Conservation (phyloP, 1,284 basidiomycete species). For the Rhodofomes roseus region DNA sequence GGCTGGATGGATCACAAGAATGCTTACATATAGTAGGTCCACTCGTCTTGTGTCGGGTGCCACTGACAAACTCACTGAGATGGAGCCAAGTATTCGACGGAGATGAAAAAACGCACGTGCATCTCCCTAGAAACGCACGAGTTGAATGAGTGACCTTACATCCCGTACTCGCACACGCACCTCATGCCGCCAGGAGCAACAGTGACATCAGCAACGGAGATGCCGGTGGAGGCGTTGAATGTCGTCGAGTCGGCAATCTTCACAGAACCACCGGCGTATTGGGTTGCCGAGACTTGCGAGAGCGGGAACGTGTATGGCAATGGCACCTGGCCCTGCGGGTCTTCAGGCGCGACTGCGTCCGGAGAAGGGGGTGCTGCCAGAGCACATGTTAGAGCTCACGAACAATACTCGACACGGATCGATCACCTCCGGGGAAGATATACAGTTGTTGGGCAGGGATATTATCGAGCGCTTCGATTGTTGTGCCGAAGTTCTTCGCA, state of each 20-base stretch:
- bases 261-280: conserved; percentile 54
- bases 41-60: conserved; percentile 72
- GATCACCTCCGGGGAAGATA: conserved; percentile 59
- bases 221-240: conserved; percentile 50
- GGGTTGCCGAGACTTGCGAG: conserved; percentile 49
- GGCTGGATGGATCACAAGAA: conserved; percentile 1
- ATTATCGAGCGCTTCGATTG: conserved; percentile 49
- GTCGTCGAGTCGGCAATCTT: conserved; percentile 60
- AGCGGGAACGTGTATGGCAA: conserved; percentile 52
- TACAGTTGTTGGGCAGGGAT: conserved; percentile 60
- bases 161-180: conserved; percentile 9
- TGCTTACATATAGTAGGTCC: conserved; percentile 50
- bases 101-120: conserved; percentile 21
- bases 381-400: not conserved
- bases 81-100: not conserved
- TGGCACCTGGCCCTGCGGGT: conserved; percentile 51
- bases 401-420: conserved; percentile 9
- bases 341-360: conserved; percentile 36
- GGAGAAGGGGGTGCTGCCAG: conserved; percentile 32
- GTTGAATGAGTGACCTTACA: not conserved
- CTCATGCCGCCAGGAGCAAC: conserved; percentile 64
- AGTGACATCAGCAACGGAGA: conserved; percentile 64
- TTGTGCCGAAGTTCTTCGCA: conserved; percentile 65
- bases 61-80: conserved; percentile 38
- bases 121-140: conserved; percentile 19